phyloP scores from a whole-genome alignment of 2,329 filamentous ascomycete species.

The Calonectria pseudoturangicola region DNA sequence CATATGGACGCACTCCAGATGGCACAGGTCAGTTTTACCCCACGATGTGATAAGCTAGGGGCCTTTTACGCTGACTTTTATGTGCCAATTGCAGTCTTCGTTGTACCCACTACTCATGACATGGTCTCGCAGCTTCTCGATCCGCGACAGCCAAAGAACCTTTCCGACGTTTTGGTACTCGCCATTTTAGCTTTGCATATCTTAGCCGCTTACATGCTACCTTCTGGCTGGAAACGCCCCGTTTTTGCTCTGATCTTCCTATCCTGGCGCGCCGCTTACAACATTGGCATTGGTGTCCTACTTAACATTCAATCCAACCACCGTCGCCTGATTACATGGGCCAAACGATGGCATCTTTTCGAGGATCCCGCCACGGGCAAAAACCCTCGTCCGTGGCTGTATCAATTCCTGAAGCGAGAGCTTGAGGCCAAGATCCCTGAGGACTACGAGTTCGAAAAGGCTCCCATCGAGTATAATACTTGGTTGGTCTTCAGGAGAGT shows the following conservation, averaged over 20 bases:
- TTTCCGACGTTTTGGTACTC: slow-evolving; percentile 89
- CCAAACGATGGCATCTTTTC: slow-evolving; percentile 89
- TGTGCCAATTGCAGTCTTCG: slow-evolving; percentile 81
- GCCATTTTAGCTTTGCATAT: slow-evolving; percentile 86
- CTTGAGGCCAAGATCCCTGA: slow-evolving; percentile 95
- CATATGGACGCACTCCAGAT: slow-evolving; percentile 92
- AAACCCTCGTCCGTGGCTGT: slow-evolving; percentile 88
- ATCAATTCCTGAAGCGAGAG: slow-evolving; percentile 89
- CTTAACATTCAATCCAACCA: slow-evolving; percentile 94
- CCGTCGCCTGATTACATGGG: slow-evolving; percentile 90
- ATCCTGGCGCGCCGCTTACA: slow-evolving; percentile 95
- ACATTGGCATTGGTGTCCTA: slow-evolving; percentile 93
- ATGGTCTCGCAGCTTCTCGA: slow-evolving; percentile 99
- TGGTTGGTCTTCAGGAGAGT: slow-evolving; percentile 97
- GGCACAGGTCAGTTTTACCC: slow-evolving; percentile 83
- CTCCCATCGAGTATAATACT: slow-evolving; percentile 98
- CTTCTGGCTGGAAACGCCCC: slow-evolving; percentile 80
- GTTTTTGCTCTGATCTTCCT: slow-evolving; percentile 89
- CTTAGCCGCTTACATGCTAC: slow-evolving; percentile 82
- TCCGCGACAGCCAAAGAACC: slow-evolving; percentile 94
- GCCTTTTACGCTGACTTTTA: slow-evolving; percentile 50
- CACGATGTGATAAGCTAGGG: slow-evolving; percentile 29
- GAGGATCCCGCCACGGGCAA: slow-evolving; percentile 86
- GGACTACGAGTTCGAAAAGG: slow-evolving; percentile 94
- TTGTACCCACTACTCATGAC: slow-evolving; percentile 96